Evolutionary conservation across 2,329 filamentous ascomycete genomes (phyloP).

Genomic region (Pseudocercospora pini-densiflorae): DNA sequence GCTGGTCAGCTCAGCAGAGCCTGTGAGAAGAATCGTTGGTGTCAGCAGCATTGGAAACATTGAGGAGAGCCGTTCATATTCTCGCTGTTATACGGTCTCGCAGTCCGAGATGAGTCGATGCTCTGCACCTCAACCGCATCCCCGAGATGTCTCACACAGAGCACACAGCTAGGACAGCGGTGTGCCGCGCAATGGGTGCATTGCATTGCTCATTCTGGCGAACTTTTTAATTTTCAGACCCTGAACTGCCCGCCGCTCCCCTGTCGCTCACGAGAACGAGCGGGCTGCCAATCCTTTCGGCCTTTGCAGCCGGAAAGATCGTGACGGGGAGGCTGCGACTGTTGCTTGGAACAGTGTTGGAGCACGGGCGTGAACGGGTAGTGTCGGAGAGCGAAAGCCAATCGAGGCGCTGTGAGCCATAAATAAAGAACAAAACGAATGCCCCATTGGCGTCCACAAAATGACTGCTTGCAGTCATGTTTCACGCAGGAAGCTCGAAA

Average conservation of each 20-base stretch:
- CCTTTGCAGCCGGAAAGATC: background rate
- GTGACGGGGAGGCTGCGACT: constrained; percentile 3
- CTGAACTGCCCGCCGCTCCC: background rate
- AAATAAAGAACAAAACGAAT: background rate
- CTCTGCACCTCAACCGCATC: background rate
- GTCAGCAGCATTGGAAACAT: constrained; percentile 1
- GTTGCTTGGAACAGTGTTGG: background rate
- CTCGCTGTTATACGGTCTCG: constrained; percentile 9
- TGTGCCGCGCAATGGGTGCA: constrained; percentile 3
- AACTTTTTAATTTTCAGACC: constrained; percentile 3
- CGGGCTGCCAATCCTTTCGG: constrained; percentile 1
- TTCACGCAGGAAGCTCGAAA: background rate
- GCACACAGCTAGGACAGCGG: background rate
- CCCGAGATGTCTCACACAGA: background rate
- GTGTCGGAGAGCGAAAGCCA: background rate
- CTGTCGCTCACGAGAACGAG: constrained; percentile 12
- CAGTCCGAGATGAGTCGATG: background rate
- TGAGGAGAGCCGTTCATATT: constrained; percentile 10
- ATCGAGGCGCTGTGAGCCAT: background rate
- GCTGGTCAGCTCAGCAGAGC: background rate
- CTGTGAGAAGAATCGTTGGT: background rate
- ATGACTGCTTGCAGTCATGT: background rate
- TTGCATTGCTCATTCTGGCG: background rate
- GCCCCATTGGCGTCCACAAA: background rate
- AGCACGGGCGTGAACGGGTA: background rate